Evolutionary conservation across 2,329 filamentous ascomycete genomes (phyloP).

Genomic region (Didymella sp.): DNA sequence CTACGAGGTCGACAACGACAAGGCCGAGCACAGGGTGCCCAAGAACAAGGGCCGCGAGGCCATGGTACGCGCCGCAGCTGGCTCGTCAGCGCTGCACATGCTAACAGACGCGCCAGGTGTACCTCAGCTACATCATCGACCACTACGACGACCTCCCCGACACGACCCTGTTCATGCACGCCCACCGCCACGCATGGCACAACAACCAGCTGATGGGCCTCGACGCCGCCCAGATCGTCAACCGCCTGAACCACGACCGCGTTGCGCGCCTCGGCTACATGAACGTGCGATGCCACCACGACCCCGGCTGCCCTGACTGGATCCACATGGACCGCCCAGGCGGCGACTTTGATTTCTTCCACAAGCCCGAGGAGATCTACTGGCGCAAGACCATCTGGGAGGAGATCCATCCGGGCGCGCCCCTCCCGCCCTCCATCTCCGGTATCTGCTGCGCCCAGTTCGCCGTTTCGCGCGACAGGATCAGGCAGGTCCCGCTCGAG

Average conservation of each 20-base stretch:
- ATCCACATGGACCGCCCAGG: slow-evolving; percentile 57
- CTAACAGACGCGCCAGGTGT: slow-evolving; percentile 45
- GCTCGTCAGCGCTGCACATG: background rate
- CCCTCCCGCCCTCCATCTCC: slow-evolving; percentile 45
- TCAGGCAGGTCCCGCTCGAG: slow-evolving; percentile 58
- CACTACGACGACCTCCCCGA: slow-evolving; percentile 66
- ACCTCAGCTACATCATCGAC: slow-evolving; percentile 69
- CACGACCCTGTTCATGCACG: slow-evolving; percentile 66
- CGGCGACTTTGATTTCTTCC: slow-evolving; percentile 50
- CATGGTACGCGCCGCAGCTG: slow-evolving; percentile 50
- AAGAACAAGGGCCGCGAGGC: slow-evolving; percentile 69
- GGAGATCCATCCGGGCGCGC: slow-evolving; percentile 53
- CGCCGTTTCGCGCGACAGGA: slow-evolving; percentile 57
- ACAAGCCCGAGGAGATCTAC: slow-evolving; percentile 51
- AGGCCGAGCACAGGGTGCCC: slow-evolving; percentile 58
- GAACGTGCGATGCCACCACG: slow-evolving; percentile 66
- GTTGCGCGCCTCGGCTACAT: slow-evolving; percentile 64
- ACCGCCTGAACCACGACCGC: slow-evolving; percentile 59
- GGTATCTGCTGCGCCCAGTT: slow-evolving; percentile 65
- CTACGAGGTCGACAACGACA: slow-evolving; percentile 62
- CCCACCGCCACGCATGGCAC: slow-evolving; percentile 63
- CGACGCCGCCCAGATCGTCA: slow-evolving; percentile 59
- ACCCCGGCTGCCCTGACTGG: slow-evolving; percentile 66
- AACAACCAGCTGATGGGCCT: slow-evolving; percentile 62
- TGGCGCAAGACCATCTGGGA: slow-evolving; percentile 47